Percentiles rank a stretch among this genome's conserved stretches.
Conservation (phyloP, 768 basidiomycete species). For the Tulasnella sp. region DNA sequence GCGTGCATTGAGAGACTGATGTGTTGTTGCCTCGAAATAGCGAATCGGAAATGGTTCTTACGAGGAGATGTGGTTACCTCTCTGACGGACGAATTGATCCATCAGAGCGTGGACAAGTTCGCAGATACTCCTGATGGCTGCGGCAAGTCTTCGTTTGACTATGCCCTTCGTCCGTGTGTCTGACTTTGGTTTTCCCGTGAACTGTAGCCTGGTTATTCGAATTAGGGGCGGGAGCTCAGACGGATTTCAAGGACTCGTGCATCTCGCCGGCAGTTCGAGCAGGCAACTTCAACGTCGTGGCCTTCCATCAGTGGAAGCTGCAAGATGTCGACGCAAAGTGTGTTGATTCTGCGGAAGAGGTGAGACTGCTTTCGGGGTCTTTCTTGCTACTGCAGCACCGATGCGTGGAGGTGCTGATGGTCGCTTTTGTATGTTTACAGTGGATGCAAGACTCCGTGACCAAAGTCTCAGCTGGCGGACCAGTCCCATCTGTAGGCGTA, state of each 20-base stretch:
- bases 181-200: not conserved
- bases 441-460: conserved; percentile 74
- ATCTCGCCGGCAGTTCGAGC: conserved; percentile 72
- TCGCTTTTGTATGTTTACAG: conserved; percentile 32
- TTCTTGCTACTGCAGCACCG: too few relatives aligned
- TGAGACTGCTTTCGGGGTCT: too few relatives aligned
- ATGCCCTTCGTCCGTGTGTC: not conserved
- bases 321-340: conserved; percentile 73
- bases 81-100: conserved; percentile 78
- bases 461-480: conserved; percentile 67
- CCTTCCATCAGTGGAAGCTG: conserved; percentile 90
- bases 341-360: conserved; percentile 73
- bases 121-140: conserved; percentile 80
- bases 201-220: conserved; percentile 83
- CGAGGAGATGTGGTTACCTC: conserved; percentile 77
- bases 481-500: conserved; percentile 78
- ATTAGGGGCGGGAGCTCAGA: conserved; percentile 71
- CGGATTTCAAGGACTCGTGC: conserved; percentile 60
- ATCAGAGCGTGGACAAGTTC: conserved; percentile 74
- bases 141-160: conserved; percentile 52
- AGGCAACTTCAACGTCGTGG: conserved; percentile 76
- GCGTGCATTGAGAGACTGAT: too few relatives aligned
- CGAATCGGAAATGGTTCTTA: conserved; percentile 84
- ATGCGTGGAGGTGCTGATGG: conserved; percentile 13
- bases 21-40: too few relatives aligned